Conservation (phyloP, 345 rosid genomes). For the Gossypium anomalum region DNA sequence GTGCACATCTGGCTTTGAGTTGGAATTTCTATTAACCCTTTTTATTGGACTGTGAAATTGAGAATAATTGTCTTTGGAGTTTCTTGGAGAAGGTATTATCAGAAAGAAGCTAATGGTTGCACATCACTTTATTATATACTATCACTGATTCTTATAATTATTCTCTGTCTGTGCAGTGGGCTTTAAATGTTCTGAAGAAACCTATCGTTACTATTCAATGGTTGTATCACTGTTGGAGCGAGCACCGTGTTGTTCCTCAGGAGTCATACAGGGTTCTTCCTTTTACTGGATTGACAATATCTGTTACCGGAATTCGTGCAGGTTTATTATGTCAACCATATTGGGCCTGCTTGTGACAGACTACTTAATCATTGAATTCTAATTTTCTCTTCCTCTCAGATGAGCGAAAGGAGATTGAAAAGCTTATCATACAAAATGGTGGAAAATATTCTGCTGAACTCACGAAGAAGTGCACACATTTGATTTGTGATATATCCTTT, state of each 20-base stretch:
- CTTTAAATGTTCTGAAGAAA: conserved; percentile 71
- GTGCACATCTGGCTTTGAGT: background rate
- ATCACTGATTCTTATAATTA: conserved; percentile 8
- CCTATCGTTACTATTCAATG: conserved; percentile 72
- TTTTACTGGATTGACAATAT: conserved; percentile 75
- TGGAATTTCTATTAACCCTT: background rate
- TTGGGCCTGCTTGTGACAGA: conserved; percentile 14
- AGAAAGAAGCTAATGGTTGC: conserved; percentile 15
- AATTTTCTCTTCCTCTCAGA: conserved; percentile 43
- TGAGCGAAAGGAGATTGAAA: conserved; percentile 73
- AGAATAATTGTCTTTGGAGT: conserved; percentile 8
- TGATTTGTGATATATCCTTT: conserved; percentile 92
- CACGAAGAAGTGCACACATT: conserved; percentile 81
- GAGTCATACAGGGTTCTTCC: conserved; percentile 87
- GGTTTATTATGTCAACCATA: conserved; percentile 37
- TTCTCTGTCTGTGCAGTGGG: conserved; percentile 64
- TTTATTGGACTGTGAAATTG: background rate
- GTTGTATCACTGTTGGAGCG: conserved; percentile 84
- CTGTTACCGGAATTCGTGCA: conserved; percentile 72
- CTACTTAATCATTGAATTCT: conserved; percentile 23
- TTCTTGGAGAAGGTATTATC: conserved; percentile 19
- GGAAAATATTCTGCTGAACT: conserved; percentile 84
- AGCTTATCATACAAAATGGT: conserved; percentile 56
- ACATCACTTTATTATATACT: conserved; percentile 5
- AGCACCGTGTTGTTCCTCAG: conserved; percentile 93